phyloP scores from a whole-genome alignment of 495 filamentous ascomycete genomes.

The Bathelium albidoporum region DNA sequence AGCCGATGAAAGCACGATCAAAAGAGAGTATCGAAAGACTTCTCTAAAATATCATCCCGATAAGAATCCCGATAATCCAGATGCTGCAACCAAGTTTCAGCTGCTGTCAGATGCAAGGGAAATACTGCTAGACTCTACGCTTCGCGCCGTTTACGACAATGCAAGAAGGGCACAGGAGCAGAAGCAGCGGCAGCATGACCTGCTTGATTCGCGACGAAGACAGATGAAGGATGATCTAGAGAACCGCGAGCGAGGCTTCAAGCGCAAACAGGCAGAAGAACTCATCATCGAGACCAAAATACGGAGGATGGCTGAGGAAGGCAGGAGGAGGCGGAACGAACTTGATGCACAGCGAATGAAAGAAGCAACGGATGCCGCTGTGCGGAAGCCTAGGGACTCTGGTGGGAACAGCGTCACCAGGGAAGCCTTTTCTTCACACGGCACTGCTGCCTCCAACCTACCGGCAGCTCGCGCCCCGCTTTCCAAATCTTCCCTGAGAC shows the following conservation, averaged over 20 bases:
- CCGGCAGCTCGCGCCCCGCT: neutral
- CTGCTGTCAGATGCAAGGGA: slow-evolving; percentile 63
- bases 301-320: slow-evolving; percentile 54
- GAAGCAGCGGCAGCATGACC: slow-evolving; percentile 51
- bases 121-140: slow-evolving; percentile 52
- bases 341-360: slow-evolving; percentile 26
- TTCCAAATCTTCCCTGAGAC: neutral
- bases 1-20: slow-evolving; percentile 61
- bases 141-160: slow-evolving; percentile 59
- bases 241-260: slow-evolving; percentile 46
- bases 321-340: slow-evolving; percentile 33
- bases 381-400: neutral
- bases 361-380: slow-evolving; percentile 9
- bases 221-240: slow-evolving; percentile 72
- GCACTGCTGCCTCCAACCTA: neutral
- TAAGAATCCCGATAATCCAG: slow-evolving; percentile 50
- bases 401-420: neutral
- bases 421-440: neutral
- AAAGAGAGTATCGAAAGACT: slow-evolving; percentile 77
- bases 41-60: slow-evolving; percentile 89
- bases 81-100: slow-evolving; percentile 62
- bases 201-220: slow-evolving; percentile 55
- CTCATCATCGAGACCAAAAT: slow-evolving; percentile 51
- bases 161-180: slow-evolving; percentile 52
- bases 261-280: slow-evolving; percentile 38